A percentile compares a stretch with the other conserved stretches of the same genome.
Conservation (phyloP, 345 rosid genomes). For the Bretschneidera sinensis region DNA sequence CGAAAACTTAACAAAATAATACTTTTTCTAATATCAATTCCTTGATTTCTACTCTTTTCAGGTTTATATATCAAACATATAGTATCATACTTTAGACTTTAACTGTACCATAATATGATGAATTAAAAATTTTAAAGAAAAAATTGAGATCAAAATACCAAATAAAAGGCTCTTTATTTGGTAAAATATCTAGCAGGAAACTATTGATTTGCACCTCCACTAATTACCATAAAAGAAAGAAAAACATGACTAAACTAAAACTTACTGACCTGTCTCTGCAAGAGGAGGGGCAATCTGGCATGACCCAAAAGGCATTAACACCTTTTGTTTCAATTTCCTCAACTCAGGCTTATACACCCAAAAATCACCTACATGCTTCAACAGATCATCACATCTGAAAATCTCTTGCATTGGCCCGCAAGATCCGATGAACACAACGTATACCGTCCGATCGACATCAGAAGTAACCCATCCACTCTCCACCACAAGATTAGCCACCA, state of each 20-base stretch:
- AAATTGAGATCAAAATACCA: too few relatives aligned
- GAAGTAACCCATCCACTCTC: constrained; percentile 26
- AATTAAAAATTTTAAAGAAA: too few relatives aligned
- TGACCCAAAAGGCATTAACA: constrained; percentile 78
- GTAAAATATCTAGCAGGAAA: too few relatives aligned
- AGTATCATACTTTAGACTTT: too few relatives aligned
- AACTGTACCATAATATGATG: too few relatives aligned
- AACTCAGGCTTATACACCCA: constrained; percentile 68
- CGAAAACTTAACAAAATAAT: too few relatives aligned
- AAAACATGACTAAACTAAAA: constrained; percentile 8
- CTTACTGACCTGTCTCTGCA: constrained; percentile 39
- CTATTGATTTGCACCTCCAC: too few relatives aligned
- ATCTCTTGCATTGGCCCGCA: constrained; percentile 88
- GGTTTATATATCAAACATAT: too few relatives aligned
- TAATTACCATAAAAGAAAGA: too few relatives aligned
- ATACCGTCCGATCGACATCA: constrained; percentile 25
- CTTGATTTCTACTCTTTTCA: too few relatives aligned
- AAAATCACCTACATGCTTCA: constrained; percentile 43
- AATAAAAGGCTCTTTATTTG: too few relatives aligned
- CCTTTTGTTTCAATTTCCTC: constrained; percentile 49
- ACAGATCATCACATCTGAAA: constrained; percentile 65
- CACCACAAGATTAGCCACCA: constrained; percentile 69
- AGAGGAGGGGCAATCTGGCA: constrained; percentile 60
- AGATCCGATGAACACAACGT: constrained; percentile 51
- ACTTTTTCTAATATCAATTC: too few relatives aligned